Evolutionary conservation across 2,329 filamentous ascomycete genomes (phyloP).

Genomic region (Hypoxylon sp.): DNA sequence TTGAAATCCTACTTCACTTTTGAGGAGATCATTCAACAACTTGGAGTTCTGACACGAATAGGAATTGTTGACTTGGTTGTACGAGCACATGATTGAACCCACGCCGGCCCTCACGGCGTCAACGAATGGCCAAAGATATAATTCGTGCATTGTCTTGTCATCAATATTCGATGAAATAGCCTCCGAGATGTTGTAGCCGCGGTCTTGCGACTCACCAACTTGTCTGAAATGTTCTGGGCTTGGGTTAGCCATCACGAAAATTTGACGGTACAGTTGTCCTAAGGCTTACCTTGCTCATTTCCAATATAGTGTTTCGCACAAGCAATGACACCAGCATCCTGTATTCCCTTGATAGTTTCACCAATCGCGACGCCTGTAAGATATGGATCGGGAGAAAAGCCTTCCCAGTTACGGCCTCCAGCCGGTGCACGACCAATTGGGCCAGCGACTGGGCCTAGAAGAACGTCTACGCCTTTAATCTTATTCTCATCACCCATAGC

Average conservation of each 20-base stretch:
- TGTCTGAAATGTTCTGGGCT: conserved; percentile 78
- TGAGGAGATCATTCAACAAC: conserved; percentile 81
- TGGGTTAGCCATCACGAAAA: conserved; percentile 45
- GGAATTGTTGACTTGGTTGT: conserved; percentile 85
- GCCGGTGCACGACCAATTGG: conserved; percentile 78
- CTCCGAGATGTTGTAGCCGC: conserved; percentile 75
- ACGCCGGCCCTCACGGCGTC: conserved; percentile 79
- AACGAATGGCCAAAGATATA: conserved; percentile 84
- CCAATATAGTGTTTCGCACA: conserved; percentile 81
- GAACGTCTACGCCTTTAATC: conserved; percentile 80
- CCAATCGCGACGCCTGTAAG: conserved; percentile 80
- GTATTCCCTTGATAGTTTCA: conserved; percentile 83
- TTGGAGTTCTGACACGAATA: conserved; percentile 86
- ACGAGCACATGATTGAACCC: conserved; percentile 76
- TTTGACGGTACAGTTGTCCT: fast-evolving
- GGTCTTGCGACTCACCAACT: conserved; percentile 67
- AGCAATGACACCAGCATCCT: conserved; percentile 83
- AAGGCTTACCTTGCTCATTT: conserved; percentile 72
- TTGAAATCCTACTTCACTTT: conserved; percentile 85
- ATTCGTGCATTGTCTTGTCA: conserved; percentile 81
- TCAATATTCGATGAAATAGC: conserved; percentile 73
- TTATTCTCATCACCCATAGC: conserved; percentile 81
- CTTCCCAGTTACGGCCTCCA: conserved; percentile 81
- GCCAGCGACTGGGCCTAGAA: conserved; percentile 81
- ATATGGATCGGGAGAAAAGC: conserved; percentile 80